Evolutionary conservation across 2,329 filamentous ascomycete genomes (phyloP).

Genomic region (Ceratocystis lukuohia): DNA sequence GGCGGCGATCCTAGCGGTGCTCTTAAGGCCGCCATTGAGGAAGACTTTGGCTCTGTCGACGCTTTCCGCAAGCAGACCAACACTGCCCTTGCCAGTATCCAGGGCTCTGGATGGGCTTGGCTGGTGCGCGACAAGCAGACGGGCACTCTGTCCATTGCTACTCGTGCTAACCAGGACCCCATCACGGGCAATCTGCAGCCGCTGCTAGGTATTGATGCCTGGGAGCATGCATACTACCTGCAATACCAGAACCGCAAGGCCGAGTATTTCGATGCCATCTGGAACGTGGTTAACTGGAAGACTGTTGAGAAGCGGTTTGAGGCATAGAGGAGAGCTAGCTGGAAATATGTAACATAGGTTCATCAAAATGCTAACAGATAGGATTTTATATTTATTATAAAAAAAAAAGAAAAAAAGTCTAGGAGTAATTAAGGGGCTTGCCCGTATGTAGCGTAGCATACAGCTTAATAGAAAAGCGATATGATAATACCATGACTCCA

Average conservation of each 20-base stretch:
- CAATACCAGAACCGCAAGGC: constrained; percentile 96
- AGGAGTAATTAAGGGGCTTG: no score
- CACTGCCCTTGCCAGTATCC: constrained; percentile 56
- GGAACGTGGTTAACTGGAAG: constrained; percentile 96
- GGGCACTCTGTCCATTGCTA: constrained; percentile 49
- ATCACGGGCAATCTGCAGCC: constrained; percentile 72
- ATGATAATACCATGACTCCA: no score
- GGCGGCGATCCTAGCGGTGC: constrained; percentile 49
- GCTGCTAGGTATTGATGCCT: constrained; percentile 80
- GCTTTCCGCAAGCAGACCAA: constrained; percentile 55
- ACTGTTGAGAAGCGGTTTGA: constrained; percentile 64
- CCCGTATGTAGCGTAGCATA: no score
- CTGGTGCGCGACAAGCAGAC: constrained; percentile 57
- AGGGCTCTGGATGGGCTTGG: constrained; percentile 88
- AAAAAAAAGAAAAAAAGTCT: no score
- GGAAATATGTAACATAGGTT: neutral
- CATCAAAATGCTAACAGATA: neutral
- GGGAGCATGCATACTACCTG: constrained; percentile 93
- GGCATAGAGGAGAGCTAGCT: constrained; percentile 25
- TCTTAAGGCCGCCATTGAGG: constrained; percentile 50
- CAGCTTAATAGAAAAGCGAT: no score
- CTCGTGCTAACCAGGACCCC: constrained; percentile 77
- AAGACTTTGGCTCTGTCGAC: constrained; percentile 54
- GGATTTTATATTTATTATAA: no score
- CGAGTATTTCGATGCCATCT: constrained; percentile 86